Evolutionary conservation across 176 grass and related monocot species (phyloP).

Genomic region (Poa pratensis): DNA sequence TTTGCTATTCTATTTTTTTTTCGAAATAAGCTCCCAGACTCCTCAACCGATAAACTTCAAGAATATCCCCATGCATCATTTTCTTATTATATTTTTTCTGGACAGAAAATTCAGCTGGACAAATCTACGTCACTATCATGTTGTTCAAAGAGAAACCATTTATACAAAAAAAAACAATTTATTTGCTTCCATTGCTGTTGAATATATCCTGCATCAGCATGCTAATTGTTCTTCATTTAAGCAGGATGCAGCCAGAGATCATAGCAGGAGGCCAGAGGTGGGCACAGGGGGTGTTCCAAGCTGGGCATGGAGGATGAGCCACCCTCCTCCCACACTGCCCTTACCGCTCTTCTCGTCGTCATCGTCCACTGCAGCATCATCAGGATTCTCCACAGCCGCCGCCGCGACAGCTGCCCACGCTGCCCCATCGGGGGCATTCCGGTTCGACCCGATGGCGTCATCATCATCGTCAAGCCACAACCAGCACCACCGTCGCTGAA

Average conservation of each 20-base stretch:
- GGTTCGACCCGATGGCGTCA: conserved; percentile 41
- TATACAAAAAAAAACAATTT: not conserved
- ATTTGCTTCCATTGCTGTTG: not conserved
- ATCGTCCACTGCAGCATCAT: conserved; percentile 90
- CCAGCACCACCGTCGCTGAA: conserved; percentile 30
- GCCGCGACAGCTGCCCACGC: conserved; percentile 43
- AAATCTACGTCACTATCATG: not conserved
- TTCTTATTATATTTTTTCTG: conserved; percentile 28
- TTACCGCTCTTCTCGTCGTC: conserved; percentile 50
- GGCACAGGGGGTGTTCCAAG: conserved; percentile 45
- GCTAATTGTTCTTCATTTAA: conserved; percentile 24
- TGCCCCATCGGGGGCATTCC: conserved; percentile 31
- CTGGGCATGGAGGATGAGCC: conserved; percentile 61
- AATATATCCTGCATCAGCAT: not conserved
- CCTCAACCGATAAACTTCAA: conserved; percentile 19
- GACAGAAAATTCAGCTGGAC: conserved; percentile 34
- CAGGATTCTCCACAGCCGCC: conserved; percentile 89
- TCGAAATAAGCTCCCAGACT: not conserved
- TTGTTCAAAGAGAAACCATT: not conserved
- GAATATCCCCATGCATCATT: not conserved
- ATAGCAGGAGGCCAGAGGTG: conserved; percentile 47
- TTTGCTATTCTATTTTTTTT: too few species aligned
- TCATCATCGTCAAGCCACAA: conserved; percentile 52
- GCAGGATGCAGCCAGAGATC: conserved; percentile 68
- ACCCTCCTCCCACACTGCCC: conserved; percentile 26